These are phyloP conservation scores for Infundibulicybe gibba DNA, from an alignment of 768 basidiomycete genomes.

Conservation along the genomic window DNA sequence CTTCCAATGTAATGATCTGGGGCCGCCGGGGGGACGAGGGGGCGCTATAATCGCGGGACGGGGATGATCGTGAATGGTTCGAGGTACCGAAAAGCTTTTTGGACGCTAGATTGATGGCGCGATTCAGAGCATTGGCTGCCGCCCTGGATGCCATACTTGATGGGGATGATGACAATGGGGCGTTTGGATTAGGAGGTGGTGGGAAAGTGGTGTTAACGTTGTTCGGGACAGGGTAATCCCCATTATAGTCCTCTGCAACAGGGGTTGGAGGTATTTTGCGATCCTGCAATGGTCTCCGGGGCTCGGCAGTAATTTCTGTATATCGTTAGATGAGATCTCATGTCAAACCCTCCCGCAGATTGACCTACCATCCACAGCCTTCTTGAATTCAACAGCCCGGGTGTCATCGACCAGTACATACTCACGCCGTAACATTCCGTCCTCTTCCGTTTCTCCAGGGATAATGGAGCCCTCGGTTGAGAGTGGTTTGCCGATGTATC, in stretches of 20 bases:
- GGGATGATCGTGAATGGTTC: constrained; percentile 30
- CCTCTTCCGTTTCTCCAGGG: constrained; percentile 83
- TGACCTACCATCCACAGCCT: constrained; percentile 80
- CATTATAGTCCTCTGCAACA: constrained; percentile 38
- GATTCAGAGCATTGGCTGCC: constrained; percentile 71
- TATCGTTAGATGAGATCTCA: constrained; percentile 3
- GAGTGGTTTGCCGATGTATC: constrained; percentile 25
- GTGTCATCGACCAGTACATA: constrained; percentile 94
- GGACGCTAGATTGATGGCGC: constrained; percentile 76
- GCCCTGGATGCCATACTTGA: constrained; percentile 57
- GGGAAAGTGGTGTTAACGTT: constrained; percentile 58
- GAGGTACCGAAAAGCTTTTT: constrained; percentile 73
- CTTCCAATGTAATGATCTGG: constrained; percentile 47
- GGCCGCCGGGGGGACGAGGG: constrained; percentile 57
- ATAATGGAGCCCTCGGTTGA: constrained; percentile 65
- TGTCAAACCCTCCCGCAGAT: background rate
- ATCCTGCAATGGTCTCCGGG: constrained; percentile 58
- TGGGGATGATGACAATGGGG: constrained; percentile 63
- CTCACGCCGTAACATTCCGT: constrained; percentile 75
- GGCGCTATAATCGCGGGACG: constrained; percentile 33
- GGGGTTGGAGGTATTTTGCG: constrained; percentile 47
- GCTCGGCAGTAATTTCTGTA: constrained; percentile 61
- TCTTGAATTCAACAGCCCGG: constrained; percentile 88
- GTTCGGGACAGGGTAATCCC: constrained; percentile 29
- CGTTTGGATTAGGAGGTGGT: constrained; percentile 54